These are phyloP conservation scores for Mycena olivaceomarginata DNA, from an alignment of 768 basidiomycete species.

Conservation along the genomic window DNA sequence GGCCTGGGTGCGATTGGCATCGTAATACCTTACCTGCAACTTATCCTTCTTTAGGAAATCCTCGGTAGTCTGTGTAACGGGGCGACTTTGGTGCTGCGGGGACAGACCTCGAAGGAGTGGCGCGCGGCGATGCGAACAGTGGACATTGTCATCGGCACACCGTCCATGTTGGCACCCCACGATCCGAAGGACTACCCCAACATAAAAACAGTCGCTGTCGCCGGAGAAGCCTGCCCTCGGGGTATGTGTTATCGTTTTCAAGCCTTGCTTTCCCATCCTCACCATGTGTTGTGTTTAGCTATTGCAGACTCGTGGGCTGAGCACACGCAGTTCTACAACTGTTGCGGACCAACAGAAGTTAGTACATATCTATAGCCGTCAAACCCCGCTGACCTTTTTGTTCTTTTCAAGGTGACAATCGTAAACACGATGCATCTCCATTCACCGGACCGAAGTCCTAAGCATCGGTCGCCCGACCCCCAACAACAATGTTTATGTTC, in stretches of 20 bases:
- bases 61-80: conserved; percentile 72
- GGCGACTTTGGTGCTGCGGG: conserved; percentile 71
- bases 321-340: conserved; percentile 67
- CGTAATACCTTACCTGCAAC: neutral
- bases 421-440: conserved; percentile 75
- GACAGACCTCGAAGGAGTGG: conserved; percentile 72
- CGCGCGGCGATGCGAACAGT: conserved; percentile 67
- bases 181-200: conserved; percentile 72
- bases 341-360: conserved; percentile 76
- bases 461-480: conserved; percentile 74
- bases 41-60: conserved; percentile 69
- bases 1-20: conserved; percentile 65
- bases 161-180: conserved; percentile 69
- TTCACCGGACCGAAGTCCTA: conserved; percentile 58
- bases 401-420: conserved; percentile 66
- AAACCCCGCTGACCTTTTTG: neutral
- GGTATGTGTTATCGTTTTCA: conserved; percentile 50
- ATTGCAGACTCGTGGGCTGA: conserved; percentile 68
- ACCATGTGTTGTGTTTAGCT: conserved; percentile 42
- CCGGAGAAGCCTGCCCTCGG: conserved; percentile 75
- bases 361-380: conserved; percentile 9
- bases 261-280: neutral
- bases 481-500: conserved; percentile 67
- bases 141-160: conserved; percentile 72
- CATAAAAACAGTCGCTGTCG: conserved; percentile 72